Evolutionary conservation across 2,329 filamentous ascomycete species (phyloP), one percentile per base, ranked within the genome.

Genomic region (Cordyceps javanica): DNA sequence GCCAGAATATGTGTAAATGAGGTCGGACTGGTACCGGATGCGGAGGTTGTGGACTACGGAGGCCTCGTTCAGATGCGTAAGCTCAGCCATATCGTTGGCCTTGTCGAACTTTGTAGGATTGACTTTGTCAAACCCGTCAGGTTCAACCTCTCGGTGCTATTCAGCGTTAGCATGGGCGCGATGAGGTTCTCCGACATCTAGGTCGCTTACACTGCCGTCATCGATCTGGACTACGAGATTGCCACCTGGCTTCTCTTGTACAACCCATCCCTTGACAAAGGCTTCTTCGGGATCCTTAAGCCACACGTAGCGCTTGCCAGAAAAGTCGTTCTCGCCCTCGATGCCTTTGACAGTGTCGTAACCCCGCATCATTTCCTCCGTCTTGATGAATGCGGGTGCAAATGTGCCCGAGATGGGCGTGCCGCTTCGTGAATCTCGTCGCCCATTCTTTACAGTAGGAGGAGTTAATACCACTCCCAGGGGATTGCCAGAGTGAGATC

Each of bases 21-120:
- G 77, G 73, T 99, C 94, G 45, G 94, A 83, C 72, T 97, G 91
- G 70, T 99, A 99, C 73, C 94, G 82, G 79, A 90, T 93, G 65
- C 96, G 89, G 58, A 99, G 82, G 69, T 99, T 99, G 75, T 99
- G 92, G 53, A 99, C 92, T 53, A 99, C 94, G 0, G 94, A 97
- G 23, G 93, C 90, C 75, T 99, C 94, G 73, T 99, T 99, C 62
- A 99, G 78, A 73, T 99, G 94, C 6, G 94, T 99, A 68, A 99
- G 82, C 72, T 99, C 94, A 25, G 95, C 94, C 94, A 99, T 99
- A 73, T 99, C 95, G 75, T 95, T 91, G 62, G 93, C 93, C 75
- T 97, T 99, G 82, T 99, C 94, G 75, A 99, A 99, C 72, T 99
- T 99, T 68, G 93, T 93, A 48, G 94, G 94, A 74, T 99, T 99